These are phyloP conservation scores for Saturnispora hagleri DNA, from an alignment of 805 yeast species.

Conservation along the genomic window DNA sequence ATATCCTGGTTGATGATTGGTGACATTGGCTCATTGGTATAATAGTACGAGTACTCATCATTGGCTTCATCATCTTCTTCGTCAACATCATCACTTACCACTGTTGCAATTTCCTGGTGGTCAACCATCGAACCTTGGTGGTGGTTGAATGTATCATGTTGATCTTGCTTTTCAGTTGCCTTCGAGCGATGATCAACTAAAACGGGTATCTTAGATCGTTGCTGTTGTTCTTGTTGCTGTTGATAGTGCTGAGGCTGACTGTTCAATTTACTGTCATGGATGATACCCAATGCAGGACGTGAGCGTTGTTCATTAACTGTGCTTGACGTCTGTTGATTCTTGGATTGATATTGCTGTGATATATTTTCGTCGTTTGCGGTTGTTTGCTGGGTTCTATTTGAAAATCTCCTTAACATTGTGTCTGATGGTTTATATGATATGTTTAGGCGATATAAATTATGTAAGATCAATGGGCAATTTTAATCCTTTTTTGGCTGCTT, in stretches of 20 bases:
- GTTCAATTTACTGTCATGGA: conserved; percentile 22
- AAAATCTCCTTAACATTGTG: conserved; percentile 14
- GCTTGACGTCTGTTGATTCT: not conserved
- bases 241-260: conserved; percentile 8
- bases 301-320: conserved; percentile 4
- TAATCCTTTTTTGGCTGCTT: not conserved
- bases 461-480: not conserved
- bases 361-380: conserved; percentile 20
- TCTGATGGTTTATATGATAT: not conserved
- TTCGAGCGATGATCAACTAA: conserved; percentile 9
- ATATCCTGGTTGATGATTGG: conserved; percentile 45
- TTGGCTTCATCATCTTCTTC: conserved; percentile 11
- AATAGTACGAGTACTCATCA: conserved; percentile 20
- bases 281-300: conserved; percentile 24
- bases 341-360: conserved; percentile 1
- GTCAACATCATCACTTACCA: not conserved
- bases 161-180: not conserved
- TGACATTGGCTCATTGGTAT: conserved; percentile 41
- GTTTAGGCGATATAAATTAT: not conserved
- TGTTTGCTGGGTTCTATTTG: conserved; percentile 13
- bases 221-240: conserved; percentile 1
- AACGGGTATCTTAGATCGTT: conserved; percentile 14
- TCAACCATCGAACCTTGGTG: not conserved
- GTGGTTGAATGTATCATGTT: not conserved
- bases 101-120: not conserved